Base-by-base conservation (phyloP, 345 rosid genomes). In the Capsella bursapastoris region DNA sequence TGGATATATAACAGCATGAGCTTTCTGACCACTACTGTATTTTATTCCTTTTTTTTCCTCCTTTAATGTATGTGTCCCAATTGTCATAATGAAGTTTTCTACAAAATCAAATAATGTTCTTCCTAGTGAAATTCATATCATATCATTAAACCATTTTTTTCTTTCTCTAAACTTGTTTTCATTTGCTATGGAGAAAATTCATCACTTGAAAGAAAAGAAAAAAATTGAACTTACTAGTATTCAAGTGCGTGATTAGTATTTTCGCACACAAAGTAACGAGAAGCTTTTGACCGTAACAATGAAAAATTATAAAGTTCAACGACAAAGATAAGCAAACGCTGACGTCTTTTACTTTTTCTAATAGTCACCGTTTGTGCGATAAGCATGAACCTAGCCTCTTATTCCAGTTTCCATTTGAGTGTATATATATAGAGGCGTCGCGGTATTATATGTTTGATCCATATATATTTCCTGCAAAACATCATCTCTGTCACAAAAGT, bases 301-400 rank as follows among this genome's bases (percentile, higher is more conserved):
- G 28, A 41, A 6, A 43, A 11, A 53, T 4, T 44, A 12, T 34
- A 70, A 48, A 47, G 11, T 49, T 49, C 61, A 62, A 61, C 32
- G 76, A 34, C n/a, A 0, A 32, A 51, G 1, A 51, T 52, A 2
- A 52, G 41, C 53, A 52, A 71, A 31, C 52, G 8, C n/a, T 52
- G 56, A 72, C 70, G 45, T 22, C 25, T 40, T 15, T 41, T 3
- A 7, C 14, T 7, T 56, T 56, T 52, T 29, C 8, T 43, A 41
- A 10, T 29, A 53, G 16, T 48, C 49, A 49, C 50, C 11, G 14
- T 60, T 70, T 12, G 11, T 38, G 12, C 12, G 25, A 5, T 38
- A 64, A 3, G 63, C 76, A 43, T 72, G 48, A 14, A 6, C 14
- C 77, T 43, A 25, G 55, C 77, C 29, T 53, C 13, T 41, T 11